Percentiles rank a stretch among this genome's conserved stretches.
These are phyloP conservation scores for Phytophthora cryptogea DNA, from an alignment of 352 stramenopile genomes.

Conservation along the genomic window DNA sequence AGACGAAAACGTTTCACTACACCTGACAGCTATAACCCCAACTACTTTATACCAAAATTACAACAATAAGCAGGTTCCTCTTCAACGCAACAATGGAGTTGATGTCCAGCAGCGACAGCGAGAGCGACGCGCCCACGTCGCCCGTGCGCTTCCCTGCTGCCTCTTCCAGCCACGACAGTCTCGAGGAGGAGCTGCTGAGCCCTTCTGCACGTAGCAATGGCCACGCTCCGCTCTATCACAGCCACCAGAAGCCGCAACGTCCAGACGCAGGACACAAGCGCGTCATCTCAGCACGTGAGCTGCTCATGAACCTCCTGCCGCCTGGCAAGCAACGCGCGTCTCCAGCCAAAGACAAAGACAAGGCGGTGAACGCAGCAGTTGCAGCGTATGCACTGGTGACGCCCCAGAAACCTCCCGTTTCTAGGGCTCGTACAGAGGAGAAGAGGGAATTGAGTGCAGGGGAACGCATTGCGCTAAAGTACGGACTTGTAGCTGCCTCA, in stretches of 20 bases:
- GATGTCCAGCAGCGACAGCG: constrained; percentile 66
- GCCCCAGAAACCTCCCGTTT: constrained; percentile 10
- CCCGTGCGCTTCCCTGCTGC: not conserved
- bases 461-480: constrained; percentile 67
- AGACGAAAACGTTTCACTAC: not conserved
- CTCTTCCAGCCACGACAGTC: constrained; percentile 20
- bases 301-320: constrained; percentile 60
- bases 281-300: constrained; percentile 63
- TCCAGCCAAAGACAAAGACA: constrained; percentile 9
- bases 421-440: constrained; percentile 4
- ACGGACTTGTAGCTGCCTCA: constrained; percentile 41
- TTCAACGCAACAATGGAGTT: constrained; percentile 44
- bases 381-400: constrained; percentile 23
- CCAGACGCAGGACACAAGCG: constrained; percentile 36
- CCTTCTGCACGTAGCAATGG: not conserved
- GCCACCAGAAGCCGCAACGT: not conserved
- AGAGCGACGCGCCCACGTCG: constrained; percentile 16
- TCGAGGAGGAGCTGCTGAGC: constrained; percentile 22
- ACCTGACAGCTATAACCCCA: not conserved
- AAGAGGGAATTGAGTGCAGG: constrained; percentile 37
- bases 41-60: not conserved
- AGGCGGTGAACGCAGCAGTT: constrained; percentile 9
- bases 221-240: not conserved
- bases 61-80: constrained; percentile 9
- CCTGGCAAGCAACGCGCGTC: constrained; percentile 11